Evolutionary conservation across 495 filamentous ascomycete genomes (phyloP).

Genomic region (Penicillium nucicola): DNA sequence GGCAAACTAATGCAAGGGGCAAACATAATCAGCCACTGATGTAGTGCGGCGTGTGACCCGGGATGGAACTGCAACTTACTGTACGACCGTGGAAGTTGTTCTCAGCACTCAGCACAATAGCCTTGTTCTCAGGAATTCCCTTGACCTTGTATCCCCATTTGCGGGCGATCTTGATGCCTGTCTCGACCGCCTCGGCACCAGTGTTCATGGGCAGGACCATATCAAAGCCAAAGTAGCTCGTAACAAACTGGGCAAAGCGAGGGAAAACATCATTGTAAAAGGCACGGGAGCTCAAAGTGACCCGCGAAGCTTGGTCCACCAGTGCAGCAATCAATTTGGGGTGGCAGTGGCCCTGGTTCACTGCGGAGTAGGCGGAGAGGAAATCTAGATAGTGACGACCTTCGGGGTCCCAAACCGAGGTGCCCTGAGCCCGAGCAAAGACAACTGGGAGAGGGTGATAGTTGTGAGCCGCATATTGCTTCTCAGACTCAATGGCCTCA

Average conservation of each 20-base stretch:
- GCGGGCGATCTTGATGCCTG: conserved; percentile 91
- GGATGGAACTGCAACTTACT: conserved; percentile 46
- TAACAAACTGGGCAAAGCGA: conserved; percentile 90
- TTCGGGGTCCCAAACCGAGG: conserved; percentile 95
- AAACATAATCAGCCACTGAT: conserved; percentile 9
- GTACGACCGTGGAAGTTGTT: conserved; percentile 98
- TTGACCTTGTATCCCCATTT: conserved; percentile 99
- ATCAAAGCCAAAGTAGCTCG: conserved; percentile 85
- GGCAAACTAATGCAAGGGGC: conserved; percentile 64
- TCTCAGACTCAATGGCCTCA: conserved; percentile 74
- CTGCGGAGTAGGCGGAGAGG: conserved; percentile 94
- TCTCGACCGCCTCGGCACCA: conserved; percentile 98
- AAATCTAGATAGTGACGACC: conserved; percentile 97
- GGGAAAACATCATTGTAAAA: conserved; percentile 99
- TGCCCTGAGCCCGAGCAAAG: conserved; percentile 77
- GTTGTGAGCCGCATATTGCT: conserved; percentile 91
- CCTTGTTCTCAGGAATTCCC: conserved; percentile 79
- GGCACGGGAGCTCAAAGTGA: conserved; percentile 91
- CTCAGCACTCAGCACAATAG: conserved; percentile 75
- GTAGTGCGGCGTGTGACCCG: conserved; percentile 1
- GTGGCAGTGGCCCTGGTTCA: conserved; percentile 99
- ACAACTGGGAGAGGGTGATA: conserved; percentile 97
- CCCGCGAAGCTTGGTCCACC: conserved; percentile 80
- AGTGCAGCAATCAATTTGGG: conserved; percentile 89
- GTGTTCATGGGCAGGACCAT: conserved; percentile 99